These are phyloP conservation scores for Sextonia rubra DNA, from an alignment of 164 flowering plant genomes.

Conservation along the genomic window DNA sequence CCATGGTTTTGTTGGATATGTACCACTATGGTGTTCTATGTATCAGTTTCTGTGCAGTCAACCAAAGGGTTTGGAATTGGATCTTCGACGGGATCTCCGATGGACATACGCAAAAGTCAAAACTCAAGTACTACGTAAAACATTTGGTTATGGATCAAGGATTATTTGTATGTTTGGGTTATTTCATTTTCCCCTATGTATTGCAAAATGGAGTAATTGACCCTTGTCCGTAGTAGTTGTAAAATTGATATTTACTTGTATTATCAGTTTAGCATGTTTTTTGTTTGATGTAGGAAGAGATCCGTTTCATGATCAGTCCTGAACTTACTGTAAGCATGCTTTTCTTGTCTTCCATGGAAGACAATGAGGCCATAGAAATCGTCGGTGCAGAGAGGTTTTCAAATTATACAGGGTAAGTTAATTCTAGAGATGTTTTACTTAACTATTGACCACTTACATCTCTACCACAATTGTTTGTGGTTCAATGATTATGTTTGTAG, in stretches of 20 bases:
- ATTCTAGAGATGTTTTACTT: neutral
- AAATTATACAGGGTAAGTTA: conserved; percentile 62
- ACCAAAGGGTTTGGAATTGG: no score
- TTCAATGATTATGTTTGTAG: no score
- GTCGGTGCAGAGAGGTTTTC: conserved; percentile 89
- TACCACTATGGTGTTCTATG: no score
- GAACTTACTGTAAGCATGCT: conserved; percentile 87
- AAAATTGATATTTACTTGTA: neutral
- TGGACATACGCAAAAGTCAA: neutral
- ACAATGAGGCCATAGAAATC: conserved; percentile 91
- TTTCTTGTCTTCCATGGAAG: conserved; percentile 78
- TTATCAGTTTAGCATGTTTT: conserved; percentile 6
- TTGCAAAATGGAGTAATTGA: no score
- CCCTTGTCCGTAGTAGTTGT: no score
- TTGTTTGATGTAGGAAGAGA: conserved; percentile 67
- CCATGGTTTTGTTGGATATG: no score
- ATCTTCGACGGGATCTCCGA: no score
- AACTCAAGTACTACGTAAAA: neutral
- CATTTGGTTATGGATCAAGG: neutral
- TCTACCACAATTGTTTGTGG: no score
- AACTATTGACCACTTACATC: neutral
- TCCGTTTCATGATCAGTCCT: conserved; percentile 95
- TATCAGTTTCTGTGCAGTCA: no score
- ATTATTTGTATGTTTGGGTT: neutral
- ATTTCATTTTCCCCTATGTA: no score